phyloP scores from a whole-genome alignment of 2,329 filamentous ascomycete genomes.

The Pseudogymnoascus sp. region DNA sequence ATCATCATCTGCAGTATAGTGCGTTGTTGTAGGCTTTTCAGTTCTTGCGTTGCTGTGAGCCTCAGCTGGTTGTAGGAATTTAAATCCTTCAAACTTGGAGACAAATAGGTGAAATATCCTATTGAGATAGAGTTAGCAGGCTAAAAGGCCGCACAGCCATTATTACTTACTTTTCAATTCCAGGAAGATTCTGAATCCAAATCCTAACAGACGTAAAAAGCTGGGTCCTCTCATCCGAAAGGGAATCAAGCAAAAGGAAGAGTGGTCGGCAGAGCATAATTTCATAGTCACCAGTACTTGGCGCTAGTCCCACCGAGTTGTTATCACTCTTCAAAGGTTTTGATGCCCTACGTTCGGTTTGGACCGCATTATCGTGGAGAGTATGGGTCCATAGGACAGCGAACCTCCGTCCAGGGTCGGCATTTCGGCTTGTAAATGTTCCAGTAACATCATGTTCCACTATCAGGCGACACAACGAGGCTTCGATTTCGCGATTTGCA shows the following conservation, averaged over 20 bases:
- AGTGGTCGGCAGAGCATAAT: conserved; percentile 73
- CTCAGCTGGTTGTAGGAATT: conserved; percentile 40
- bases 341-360: conserved; percentile 41
- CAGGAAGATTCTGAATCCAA: conserved; percentile 67
- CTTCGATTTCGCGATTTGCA: conserved; percentile 69
- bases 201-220: conserved; percentile 68
- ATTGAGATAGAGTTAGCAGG: conserved; percentile 18
- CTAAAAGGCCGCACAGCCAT: no score
- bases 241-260: conserved; percentile 71
- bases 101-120: conserved; percentile 57
- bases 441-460: conserved; percentile 45
- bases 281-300: conserved; percentile 56
- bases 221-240: conserved; percentile 66
- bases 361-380: conserved; percentile 46
- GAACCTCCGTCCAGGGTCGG: conserved; percentile 63
- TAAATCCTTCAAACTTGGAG: conserved; percentile 48
- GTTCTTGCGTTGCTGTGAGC: conserved; percentile 14
- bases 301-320: conserved; percentile 37
- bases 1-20: conserved; percentile 54
- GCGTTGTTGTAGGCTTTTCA: conserved; percentile 19
- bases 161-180: conserved; percentile 51
- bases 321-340: conserved; percentile 36
- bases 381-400: conserved; percentile 77
- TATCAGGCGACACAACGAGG: conserved; percentile 65
- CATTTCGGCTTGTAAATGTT: conserved; percentile 40